Conservation (phyloP, 352 stramenopile genomes). For the Globisporangium radiosum region DNA sequence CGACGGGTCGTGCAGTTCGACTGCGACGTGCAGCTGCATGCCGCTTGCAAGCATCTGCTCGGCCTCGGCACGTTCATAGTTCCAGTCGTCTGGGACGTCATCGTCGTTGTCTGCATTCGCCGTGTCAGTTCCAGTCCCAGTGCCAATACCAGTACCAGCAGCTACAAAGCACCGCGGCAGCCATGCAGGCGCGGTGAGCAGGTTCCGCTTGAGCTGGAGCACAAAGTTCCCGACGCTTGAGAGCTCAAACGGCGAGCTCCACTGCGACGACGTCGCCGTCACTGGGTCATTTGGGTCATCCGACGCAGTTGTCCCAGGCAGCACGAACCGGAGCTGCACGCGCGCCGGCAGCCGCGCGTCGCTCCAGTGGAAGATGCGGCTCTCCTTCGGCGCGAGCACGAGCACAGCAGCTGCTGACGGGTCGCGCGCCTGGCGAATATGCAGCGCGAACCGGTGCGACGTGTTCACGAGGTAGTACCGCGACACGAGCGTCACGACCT, state of each 20-base stretch:
- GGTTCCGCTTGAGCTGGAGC: constrained; percentile 56
- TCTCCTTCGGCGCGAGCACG: constrained; percentile 43
- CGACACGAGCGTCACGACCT: constrained; percentile 70
- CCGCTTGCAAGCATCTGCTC: constrained; percentile 28
- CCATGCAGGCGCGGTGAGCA: constrained; percentile 30
- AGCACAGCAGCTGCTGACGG: constrained; percentile 22
- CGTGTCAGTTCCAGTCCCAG: not conserved
- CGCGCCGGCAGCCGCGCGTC: constrained; percentile 55
- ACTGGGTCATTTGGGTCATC: not conserved
- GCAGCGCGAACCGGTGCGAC: constrained; percentile 55
- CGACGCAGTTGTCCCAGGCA: constrained; percentile 15
- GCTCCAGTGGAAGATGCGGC: constrained; percentile 76
- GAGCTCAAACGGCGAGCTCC: constrained; percentile 73
- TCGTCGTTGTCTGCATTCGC: constrained; percentile 15
- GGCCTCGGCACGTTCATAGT: constrained; percentile 22
- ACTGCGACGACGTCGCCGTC: constrained; percentile 36
- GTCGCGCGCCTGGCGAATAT: constrained; percentile 57
- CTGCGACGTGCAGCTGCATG: constrained; percentile 63
- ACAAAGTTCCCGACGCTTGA: constrained; percentile 79
- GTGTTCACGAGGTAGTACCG: constrained; percentile 81
- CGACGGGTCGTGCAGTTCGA: constrained; percentile 77
- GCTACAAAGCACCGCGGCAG: constrained; percentile 43
- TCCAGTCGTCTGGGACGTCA: constrained; percentile 13
- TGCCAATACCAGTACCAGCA: too few species aligned
- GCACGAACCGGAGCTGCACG: constrained; percentile 69